phyloP scores from a whole-genome alignment of 768 basidiomycete species.

The Galerina sulciceps region DNA sequence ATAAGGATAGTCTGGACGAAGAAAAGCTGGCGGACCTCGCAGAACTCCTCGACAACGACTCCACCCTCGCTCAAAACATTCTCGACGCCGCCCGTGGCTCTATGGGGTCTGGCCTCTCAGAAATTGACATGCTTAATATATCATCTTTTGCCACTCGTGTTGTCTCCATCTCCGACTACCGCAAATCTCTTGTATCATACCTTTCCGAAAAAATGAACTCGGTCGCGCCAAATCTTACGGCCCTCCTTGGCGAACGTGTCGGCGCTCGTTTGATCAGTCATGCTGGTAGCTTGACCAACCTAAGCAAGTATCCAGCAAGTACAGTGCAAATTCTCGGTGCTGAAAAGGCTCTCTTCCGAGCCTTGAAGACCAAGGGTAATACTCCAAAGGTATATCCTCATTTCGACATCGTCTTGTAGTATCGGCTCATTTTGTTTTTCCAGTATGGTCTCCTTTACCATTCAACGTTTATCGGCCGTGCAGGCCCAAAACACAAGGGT shows the following conservation, averaged over 20 bases:
- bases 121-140: conserved; percentile 96
- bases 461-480: conserved; percentile 95
- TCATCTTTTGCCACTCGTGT: conserved; percentile 89
- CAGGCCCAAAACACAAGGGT: conserved; percentile 93
- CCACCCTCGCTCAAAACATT: conserved; percentile 87
- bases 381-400: conserved; percentile 79
- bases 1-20: conserved; percentile 81
- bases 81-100: conserved; percentile 93
- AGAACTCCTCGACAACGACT: conserved; percentile 80
- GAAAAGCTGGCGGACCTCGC: conserved; percentile 82
- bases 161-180: conserved; percentile 91
- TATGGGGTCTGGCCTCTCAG: conserved; percentile 91
- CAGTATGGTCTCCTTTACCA: conserved; percentile 98
- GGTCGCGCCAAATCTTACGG: conserved; percentile 92
- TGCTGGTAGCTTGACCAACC: conserved; percentile 93
- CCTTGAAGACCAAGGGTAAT: conserved; percentile 98
- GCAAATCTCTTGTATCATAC: conserved; percentile 87
- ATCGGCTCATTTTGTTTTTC: neutral
- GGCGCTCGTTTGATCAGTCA: conserved; percentile 93
- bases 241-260: conserved; percentile 89
- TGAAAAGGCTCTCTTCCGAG: conserved; percentile 97
- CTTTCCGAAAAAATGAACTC: conserved; percentile 97
- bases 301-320: conserved; percentile 97
- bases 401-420: neutral
- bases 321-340: conserved; percentile 98